phyloP scores from a whole-genome alignment of 768 basidiomycete species.

The Suillus placidus region DNA sequence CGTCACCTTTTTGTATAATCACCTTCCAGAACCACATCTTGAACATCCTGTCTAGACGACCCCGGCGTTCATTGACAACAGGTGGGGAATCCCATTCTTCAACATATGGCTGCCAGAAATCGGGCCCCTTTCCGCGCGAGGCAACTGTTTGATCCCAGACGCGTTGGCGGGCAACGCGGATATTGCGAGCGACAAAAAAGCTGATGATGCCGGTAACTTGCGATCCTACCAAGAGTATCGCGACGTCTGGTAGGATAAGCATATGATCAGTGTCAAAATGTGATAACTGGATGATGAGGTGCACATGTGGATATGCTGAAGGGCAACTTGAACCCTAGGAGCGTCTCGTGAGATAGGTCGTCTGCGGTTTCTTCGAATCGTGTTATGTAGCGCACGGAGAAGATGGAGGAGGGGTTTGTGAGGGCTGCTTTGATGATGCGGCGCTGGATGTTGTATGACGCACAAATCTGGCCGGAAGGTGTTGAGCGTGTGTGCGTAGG shows the following conservation, averaged over 20 bases:
- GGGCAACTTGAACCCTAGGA: conserved; percentile 68
- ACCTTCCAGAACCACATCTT: conserved; percentile 19
- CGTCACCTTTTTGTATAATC: conserved; percentile 25
- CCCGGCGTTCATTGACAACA: conserved; percentile 33
- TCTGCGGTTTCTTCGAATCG: conserved; percentile 31
- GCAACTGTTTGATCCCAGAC: conserved; percentile 83
- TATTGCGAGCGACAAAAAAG: conserved; percentile 85
- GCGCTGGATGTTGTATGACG: conserved; percentile 74
- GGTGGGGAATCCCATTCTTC: conserved; percentile 80
- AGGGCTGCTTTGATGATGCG: conserved; percentile 54
- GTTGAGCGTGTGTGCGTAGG: conserved; percentile 8
- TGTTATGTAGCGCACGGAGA: conserved; percentile 29
- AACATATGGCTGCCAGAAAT: conserved; percentile 84
- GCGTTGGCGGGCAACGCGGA: conserved; percentile 74
- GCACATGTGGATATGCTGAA: conserved; percentile 73
- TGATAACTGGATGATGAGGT: conserved; percentile 21
- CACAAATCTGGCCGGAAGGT: conserved; percentile 46
- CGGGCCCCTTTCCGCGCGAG: conserved; percentile 78
- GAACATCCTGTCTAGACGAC: conserved; percentile 17
- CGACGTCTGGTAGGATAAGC: conserved; percentile 55
- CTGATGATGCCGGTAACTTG: conserved; percentile 76
- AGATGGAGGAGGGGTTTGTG: conserved; percentile 28
- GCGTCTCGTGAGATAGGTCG: conserved; percentile 46
- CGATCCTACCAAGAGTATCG: conserved; percentile 69
- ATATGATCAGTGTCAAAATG: background rate